phyloP scores from a whole-genome alignment of 768 basidiomycete species.

The Coprinellus micaceus region DNA sequence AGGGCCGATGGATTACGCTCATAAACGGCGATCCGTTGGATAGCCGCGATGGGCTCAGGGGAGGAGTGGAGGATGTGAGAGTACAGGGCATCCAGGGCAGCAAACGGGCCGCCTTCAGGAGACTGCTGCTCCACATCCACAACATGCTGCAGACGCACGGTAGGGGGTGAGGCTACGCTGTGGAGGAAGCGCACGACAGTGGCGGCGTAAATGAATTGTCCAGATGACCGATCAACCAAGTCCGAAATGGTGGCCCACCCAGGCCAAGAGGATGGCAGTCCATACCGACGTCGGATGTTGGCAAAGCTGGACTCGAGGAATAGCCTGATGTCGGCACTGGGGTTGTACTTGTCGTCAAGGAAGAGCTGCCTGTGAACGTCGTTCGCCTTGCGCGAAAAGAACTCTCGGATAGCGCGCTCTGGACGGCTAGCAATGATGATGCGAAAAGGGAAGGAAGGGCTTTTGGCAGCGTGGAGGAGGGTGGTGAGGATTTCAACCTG shows the following conservation, averaged over 20 bases:
- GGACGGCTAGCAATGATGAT: neutral
- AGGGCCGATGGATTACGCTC: no score
- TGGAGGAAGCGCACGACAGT: conserved; percentile 10
- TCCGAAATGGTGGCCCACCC: neutral
- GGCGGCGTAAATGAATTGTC: conserved; percentile 17
- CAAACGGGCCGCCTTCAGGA: neutral
- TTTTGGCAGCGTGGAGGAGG: neutral
- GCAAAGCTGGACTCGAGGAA: neutral
- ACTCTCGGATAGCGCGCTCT: neutral
- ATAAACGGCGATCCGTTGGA: neutral
- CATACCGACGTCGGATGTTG: neutral
- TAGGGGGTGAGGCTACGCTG: conserved; percentile 1
- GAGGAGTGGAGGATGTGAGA: neutral
- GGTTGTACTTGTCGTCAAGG: neutral
- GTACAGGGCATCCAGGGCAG: neutral
- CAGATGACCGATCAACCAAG: conserved; percentile 5
- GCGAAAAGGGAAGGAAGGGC: neutral
- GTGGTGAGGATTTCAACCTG: neutral
- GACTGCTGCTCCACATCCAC: neutral
- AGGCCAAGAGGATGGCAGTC: conserved; percentile 6
- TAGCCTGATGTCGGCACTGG: neutral
- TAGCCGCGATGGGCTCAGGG: neutral
- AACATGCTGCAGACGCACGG: conserved; percentile 5
- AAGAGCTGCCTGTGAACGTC: neutral
- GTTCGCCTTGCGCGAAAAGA: neutral